Base-by-base conservation (phyloP, 768 basidiomycete genomes). In the Mycena latifolia region DNA sequence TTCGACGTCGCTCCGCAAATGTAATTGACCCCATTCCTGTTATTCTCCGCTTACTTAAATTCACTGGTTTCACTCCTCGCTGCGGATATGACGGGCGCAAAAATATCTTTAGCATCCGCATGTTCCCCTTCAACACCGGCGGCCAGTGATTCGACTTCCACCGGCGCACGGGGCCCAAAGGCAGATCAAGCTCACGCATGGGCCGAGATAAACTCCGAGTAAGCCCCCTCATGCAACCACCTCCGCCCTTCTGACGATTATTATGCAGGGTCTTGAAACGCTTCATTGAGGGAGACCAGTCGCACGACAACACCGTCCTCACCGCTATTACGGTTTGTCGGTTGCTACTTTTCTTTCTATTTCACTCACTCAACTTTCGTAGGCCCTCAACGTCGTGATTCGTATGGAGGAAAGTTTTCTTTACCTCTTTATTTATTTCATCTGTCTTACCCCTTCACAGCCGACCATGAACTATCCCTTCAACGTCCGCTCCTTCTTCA, bases 121-220 rank as follows among this genome's bases (percentile, higher is more conserved):
- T 85, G 61, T 80, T 94, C 12, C 86, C 89, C 0, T 88, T 95
- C 29, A 82, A 80, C 2, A 75, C 71, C 0, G 78, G 82, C 41
- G 81, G 80, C 9, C 83, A 84, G 66, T 90, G 94, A 89, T 92
- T 93, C 65, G 81, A 86, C 46, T 89, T 93, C 6, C 25, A 69
- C 73, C 1, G 78, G 78, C 67, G 76, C 76, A 14, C 83, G 76
- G 35, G 82, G 82, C 4, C 89, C 90, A 9, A 91, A 90, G 67
- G 80, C 86, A 88, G 71, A 84, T 94, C 45, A 70, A 70, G 50
- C 43, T 92, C 5, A 86, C 82, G 10, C 83, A 86, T 64, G 88
- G 5, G 87, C 87, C 0, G 77, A 82, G 17, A 88, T 88, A 51
- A 89, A 88, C 66, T 86, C 88, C 8, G 78, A 74, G 77, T 81